Conservation (phyloP, 768 basidiomycete genomes). For the Russula ochroleuca region DNA sequence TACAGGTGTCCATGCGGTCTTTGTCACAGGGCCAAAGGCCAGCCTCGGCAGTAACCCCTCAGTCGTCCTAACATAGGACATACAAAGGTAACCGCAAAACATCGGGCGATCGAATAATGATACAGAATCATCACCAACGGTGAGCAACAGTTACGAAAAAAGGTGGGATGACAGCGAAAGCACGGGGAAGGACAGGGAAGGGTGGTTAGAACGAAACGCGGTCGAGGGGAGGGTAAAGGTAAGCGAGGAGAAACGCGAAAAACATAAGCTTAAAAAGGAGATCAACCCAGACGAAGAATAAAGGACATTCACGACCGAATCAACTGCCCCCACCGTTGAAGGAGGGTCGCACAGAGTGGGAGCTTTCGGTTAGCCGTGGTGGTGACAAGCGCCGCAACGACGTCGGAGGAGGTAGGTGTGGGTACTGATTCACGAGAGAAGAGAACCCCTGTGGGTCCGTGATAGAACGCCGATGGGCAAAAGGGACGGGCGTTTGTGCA, state of each 20-base stretch:
- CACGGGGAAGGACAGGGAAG: not conserved
- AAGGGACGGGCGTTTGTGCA: conserved; percentile 43
- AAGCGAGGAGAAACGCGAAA: not conserved
- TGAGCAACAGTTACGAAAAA: conserved; percentile 18
- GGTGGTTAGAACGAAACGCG: not conserved
- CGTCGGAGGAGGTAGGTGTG: conserved; percentile 48
- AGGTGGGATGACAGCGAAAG: conserved; percentile 13
- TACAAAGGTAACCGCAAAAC: conserved; percentile 24
- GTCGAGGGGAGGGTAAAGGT: not conserved
- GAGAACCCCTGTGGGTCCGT: conserved; percentile 51
- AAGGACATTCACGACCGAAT: not conserved
- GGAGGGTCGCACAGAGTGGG: conserved; percentile 24
- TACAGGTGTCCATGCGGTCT: conserved; percentile 27
- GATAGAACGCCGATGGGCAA: conserved; percentile 53
- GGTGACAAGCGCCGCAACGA: conserved; percentile 31
- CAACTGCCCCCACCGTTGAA: conserved; percentile 21
- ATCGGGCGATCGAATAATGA: conserved; percentile 26
- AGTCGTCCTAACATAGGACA: conserved; percentile 9
- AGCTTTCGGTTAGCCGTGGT: conserved; percentile 22
- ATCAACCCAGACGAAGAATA: not conserved
- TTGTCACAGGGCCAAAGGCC: conserved; percentile 21
- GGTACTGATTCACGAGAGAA: conserved; percentile 45
- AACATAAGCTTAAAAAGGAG: conserved; percentile 7
- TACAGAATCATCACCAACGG: conserved; percentile 24
- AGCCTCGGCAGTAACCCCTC: conserved; percentile 18